Percentiles rank a stretch among this genome's conserved stretches.
Evolutionary conservation across 805 yeast genomes (phyloP).

Genomic region (Ogataea wickerhamii): DNA sequence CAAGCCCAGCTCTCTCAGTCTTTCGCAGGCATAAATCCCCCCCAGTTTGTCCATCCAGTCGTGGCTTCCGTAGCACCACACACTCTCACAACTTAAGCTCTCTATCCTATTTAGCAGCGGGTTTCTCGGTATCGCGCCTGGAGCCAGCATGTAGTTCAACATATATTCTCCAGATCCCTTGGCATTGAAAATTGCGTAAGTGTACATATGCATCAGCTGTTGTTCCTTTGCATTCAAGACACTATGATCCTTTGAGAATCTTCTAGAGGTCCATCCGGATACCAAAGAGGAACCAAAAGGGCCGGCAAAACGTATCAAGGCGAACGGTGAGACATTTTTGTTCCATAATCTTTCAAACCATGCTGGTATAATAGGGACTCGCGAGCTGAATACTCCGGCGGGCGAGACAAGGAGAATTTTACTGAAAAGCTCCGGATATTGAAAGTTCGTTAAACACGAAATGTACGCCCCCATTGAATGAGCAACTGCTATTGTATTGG

Average conservation of each 20-base stretch:
- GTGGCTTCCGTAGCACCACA: constrained; percentile 84
- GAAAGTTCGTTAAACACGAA: constrained; percentile 61
- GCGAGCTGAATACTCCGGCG: constrained; percentile 69
- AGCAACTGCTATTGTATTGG: constrained; percentile 60
- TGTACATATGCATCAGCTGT: constrained; percentile 64
- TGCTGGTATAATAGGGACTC: constrained; percentile 51
- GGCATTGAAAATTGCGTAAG: constrained; percentile 80
- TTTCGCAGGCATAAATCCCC: constrained; percentile 39
- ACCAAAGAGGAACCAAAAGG: constrained; percentile 81
- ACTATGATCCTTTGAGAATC: constrained; percentile 53
- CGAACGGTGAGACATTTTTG: constrained; percentile 75
- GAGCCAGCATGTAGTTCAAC: constrained; percentile 75
- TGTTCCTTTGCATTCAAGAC: constrained; percentile 42
- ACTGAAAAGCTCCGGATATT: constrained; percentile 56
- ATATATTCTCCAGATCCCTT: constrained; percentile 93
- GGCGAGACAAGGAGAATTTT: constrained; percentile 83
- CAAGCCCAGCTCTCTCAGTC: constrained; percentile 30
- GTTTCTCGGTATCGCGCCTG: constrained; percentile 85
- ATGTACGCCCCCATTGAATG: constrained; percentile 94
- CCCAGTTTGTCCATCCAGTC: constrained; percentile 61
- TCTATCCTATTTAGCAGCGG: constrained; percentile 59
- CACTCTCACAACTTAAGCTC: constrained; percentile 53
- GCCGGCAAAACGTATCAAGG: constrained; percentile 71
- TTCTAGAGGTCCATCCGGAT: constrained; percentile 83
- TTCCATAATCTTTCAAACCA: constrained; percentile 84